Conservation (phyloP, 2,329 filamentous ascomycete species). For the Epichloe uncinata region DNA sequence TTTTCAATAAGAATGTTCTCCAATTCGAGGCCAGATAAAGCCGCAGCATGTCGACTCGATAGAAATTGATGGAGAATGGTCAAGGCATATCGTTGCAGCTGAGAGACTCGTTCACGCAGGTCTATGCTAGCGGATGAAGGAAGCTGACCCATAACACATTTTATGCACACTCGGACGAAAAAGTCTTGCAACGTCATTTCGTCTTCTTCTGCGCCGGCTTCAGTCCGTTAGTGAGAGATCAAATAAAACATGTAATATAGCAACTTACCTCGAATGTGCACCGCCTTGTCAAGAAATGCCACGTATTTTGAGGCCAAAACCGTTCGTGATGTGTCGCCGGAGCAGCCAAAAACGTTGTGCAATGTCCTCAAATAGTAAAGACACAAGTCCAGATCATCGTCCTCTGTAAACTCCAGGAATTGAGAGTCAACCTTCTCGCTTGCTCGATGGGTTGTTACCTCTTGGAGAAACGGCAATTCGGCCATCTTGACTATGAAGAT, state of each 20-base stretch:
- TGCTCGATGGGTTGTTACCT: constrained; percentile 4
- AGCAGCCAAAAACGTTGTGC: constrained; percentile 56
- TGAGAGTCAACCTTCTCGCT: constrained; percentile 9
- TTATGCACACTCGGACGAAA: constrained; percentile 52
- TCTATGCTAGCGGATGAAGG: constrained; percentile 12
- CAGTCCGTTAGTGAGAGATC: constrained; percentile 10
- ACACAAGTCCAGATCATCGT: constrained; percentile 62
- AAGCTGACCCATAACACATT: constrained; percentile 34
- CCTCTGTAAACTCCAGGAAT: constrained; percentile 25
- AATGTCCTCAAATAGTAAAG: constrained; percentile 67
- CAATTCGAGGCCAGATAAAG: constrained; percentile 49
- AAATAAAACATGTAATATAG: not conserved
- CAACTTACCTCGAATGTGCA: constrained; percentile 38
- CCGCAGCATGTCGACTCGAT: constrained; percentile 45
- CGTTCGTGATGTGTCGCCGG: constrained; percentile 54
- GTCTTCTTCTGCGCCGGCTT: constrained; percentile 37
- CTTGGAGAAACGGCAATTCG: constrained; percentile 36
- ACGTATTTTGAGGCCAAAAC: constrained; percentile 49
- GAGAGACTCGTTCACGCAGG: constrained; percentile 35
- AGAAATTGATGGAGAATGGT: constrained; percentile 58
- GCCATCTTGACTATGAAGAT: constrained; percentile 47
- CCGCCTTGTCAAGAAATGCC: constrained; percentile 13
- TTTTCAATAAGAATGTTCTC: constrained; percentile 59
- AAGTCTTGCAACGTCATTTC: constrained; percentile 53
- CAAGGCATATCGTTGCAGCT: constrained; percentile 58